These are phyloP conservation scores for Cladosporium sp. DNA, from an alignment of 2,329 filamentous ascomycete genomes.

Conservation along the genomic window DNA sequence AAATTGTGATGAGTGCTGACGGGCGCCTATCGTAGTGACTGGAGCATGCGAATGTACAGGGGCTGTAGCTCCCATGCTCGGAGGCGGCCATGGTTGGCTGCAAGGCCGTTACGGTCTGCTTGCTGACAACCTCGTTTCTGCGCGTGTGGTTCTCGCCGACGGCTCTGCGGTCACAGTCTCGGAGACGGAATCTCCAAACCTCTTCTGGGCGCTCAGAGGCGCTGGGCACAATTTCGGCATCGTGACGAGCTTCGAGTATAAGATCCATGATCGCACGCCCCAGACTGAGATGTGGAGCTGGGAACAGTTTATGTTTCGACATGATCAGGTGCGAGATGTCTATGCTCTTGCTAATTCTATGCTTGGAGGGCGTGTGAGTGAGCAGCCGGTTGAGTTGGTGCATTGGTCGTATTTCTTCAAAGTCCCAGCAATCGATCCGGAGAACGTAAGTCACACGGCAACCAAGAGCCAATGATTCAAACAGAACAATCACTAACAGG, in stretches of 20 bases:
- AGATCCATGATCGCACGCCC: conserved; percentile 33
- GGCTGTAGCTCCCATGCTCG: conserved; percentile 15
- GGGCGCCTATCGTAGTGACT: conserved; percentile 1
- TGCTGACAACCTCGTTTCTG: conserved; percentile 45
- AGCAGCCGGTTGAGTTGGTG: background rate
- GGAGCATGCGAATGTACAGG: conserved; percentile 17
- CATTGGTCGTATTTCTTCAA: conserved; percentile 1
- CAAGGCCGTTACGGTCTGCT: conserved; percentile 41
- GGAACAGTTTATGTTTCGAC: background rate
- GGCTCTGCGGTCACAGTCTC: conserved; percentile 37
- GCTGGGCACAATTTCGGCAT: conserved; percentile 42
- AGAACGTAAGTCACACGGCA: background rate
- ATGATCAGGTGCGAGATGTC: background rate
- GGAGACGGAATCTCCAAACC: conserved; percentile 40
- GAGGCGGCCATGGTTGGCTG: conserved; percentile 30
- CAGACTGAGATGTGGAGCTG: conserved; percentile 1
- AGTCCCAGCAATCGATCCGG: background rate
- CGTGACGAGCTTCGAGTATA: conserved; percentile 26
- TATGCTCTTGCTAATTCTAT: background rate
- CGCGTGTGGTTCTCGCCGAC: conserved; percentile 37
- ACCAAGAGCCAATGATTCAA: background rate
- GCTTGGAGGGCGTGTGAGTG: background rate
- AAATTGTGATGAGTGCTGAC: background rate
- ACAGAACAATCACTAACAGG: background rate
- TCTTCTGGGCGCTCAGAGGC: conserved; percentile 46